Evolutionary conservation across 805 yeast species (phyloP).

Genomic region (Tetrapisispora namnaoensis): DNA sequence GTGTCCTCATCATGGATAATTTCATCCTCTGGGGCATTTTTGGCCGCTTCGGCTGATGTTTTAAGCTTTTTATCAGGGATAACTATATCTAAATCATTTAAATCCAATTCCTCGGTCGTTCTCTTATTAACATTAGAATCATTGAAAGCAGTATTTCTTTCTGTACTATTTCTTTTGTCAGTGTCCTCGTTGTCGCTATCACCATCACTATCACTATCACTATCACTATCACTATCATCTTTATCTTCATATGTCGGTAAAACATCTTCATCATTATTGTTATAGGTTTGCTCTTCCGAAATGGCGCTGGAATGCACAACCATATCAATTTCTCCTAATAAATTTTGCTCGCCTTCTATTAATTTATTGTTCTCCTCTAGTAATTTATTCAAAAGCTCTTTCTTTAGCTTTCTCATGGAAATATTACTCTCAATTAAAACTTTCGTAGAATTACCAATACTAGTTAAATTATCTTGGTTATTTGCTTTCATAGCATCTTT

Average conservation of each 20-base stretch:
- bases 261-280: conserved; percentile 8
- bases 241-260: conserved; percentile 25
- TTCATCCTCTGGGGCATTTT: not conserved
- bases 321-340: conserved; percentile 21
- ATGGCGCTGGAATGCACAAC: conserved; percentile 21
- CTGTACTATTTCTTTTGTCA: conserved; percentile 7
- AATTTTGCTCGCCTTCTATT: conserved; percentile 23
- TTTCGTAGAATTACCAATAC: conserved; percentile 24
- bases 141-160: conserved; percentile 2
- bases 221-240: conserved; percentile 15
- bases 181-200: not conserved
- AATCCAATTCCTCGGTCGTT: not conserved
- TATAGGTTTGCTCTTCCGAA: not conserved
- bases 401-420: conserved; percentile 18
- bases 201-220: conserved; percentile 10
- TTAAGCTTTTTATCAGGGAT: not conserved
- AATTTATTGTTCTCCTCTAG: conserved; percentile 19
- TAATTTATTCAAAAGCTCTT: conserved; percentile 18
- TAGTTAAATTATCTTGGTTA: conserved; percentile 24
- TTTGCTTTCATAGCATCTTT: conserved; percentile 22
- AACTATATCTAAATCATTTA: not conserved
- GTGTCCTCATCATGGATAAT: not conserved
- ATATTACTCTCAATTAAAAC: conserved; percentile 24
- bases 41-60: not conserved
- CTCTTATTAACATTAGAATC: not conserved